Evolutionary conservation across 257 asterid species (phyloP), one percentile per base, ranked within the genome.

Genomic region (Solanum dulcamara): DNA sequence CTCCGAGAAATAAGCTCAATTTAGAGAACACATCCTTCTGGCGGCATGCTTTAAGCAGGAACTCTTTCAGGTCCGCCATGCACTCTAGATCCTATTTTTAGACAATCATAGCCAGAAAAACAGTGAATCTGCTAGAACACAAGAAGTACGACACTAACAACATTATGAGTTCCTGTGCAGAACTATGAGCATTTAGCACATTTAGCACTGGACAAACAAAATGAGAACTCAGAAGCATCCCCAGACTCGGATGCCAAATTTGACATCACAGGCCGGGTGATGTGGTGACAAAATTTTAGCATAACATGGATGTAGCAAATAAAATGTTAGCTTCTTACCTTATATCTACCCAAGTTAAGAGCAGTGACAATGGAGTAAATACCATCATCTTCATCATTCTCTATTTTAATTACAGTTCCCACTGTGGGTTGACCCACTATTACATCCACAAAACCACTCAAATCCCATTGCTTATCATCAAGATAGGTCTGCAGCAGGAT

Each of bases 361-460:
- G 95, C 93, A 14, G 92, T 85, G 86, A 89, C 87, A 81, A 97
- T 87, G 72, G 93, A 90, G 91, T 97, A 95, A 55, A 94, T 93
- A 57, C 90, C 94, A 72, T 97, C 98, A 74, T 97, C 99, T 77
- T 93, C 98, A 83, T 94, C 97, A 51, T 88, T 84, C 90, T 93
- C 99, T 57, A 97, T 87, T 90, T 97, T 94, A 85, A 95, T 93
- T 75, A 95, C 98, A 80, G 96, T 90, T 30, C 99, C 98, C 18
- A 97, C 99, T 11, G 97, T 94, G 14, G 97, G 93, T 83, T 97
- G 99, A 55, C 90, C 96, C 92, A 95, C 81, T 91, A 94, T 92
- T 88, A 92, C 86, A 90, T 97, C 98, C 22, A 97, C 98, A 88
- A 97, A 93, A 71, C 97, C 93, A 86, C 97, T 92, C 84, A 97